phyloP scores from a whole-genome alignment of 2,329 filamentous ascomycete species.

The Penicillium griseofulvum region DNA sequence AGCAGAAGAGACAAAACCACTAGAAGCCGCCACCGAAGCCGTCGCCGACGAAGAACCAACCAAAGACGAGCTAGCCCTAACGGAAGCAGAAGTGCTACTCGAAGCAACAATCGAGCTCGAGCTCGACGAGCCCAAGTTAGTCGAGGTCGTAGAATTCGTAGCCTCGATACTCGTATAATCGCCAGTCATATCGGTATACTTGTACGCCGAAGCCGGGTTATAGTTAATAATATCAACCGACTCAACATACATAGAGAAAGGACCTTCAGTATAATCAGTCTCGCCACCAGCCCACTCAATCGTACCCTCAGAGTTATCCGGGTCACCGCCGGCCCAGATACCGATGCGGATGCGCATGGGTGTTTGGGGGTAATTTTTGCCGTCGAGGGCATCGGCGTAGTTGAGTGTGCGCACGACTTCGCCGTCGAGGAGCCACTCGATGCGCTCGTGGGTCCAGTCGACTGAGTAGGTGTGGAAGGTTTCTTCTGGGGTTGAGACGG shows the following conservation, averaged over 20 bases:
- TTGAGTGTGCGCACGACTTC: conserved; percentile 60
- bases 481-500: conserved; percentile 57
- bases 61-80: conserved; percentile 11
- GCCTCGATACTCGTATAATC: conserved; percentile 62
- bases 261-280: conserved; percentile 64
- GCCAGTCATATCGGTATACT: conserved; percentile 62
- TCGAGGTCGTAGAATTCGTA: conserved; percentile 3
- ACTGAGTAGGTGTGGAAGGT: conserved; percentile 50
- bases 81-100: neutral
- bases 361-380: conserved; percentile 66
- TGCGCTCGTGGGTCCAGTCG: conserved; percentile 64
- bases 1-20: neutral
- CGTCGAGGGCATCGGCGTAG: conserved; percentile 58
- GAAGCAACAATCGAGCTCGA: neutral
- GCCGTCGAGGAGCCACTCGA: conserved; percentile 67
- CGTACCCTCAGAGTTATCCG: conserved; percentile 45
- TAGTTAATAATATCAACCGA: conserved; percentile 57
- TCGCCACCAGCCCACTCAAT: conserved; percentile 68
- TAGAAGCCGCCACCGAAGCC: neutral
- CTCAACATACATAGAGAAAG: conserved; percentile 73
- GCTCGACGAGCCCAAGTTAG: conserved; percentile 25
- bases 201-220: conserved; percentile 61
- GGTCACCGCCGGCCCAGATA: conserved; percentile 64
- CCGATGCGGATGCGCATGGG: conserved; percentile 70
- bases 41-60: conserved; percentile 13